Conservation (phyloP, 2,329 filamentous ascomycete species). For the Helotiales sp. region DNA sequence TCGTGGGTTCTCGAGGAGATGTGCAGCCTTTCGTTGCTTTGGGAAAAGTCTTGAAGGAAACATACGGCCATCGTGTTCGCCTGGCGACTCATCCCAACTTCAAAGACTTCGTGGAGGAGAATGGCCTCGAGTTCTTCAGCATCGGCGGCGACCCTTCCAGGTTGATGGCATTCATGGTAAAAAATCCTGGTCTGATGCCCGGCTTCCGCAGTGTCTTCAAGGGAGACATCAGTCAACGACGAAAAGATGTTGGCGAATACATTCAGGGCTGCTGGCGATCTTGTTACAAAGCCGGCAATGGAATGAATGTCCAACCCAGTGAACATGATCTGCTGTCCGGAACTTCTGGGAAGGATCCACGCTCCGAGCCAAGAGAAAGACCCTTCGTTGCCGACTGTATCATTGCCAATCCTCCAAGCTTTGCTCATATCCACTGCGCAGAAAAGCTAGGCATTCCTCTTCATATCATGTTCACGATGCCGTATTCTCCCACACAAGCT, state of each 20-base stretch:
- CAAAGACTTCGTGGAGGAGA: conserved; percentile 68
- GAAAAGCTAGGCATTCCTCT: conserved; percentile 76
- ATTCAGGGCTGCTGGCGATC: conserved; percentile 84
- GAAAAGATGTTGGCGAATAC: conserved; percentile 79
- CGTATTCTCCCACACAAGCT: conserved; percentile 71
- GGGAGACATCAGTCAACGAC: conserved; percentile 76
- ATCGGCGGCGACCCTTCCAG: conserved; percentile 77
- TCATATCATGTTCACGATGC: conserved; percentile 92
- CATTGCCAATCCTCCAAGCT: conserved; percentile 78
- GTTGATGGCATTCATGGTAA: conserved; percentile 90
- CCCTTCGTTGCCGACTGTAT: conserved; percentile 86
- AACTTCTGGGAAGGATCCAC: conserved; percentile 41
- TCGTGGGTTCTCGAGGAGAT: conserved; percentile 73
- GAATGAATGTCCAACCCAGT: conserved; percentile 43
- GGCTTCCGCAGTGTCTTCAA: conserved; percentile 75
- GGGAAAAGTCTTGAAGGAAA: conserved; percentile 66
- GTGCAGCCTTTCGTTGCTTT: conserved; percentile 79
- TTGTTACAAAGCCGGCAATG: conserved; percentile 80
- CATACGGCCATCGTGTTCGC: conserved; percentile 72
- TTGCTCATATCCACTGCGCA: conserved; percentile 76
- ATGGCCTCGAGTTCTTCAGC: conserved; percentile 75
- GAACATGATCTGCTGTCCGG: conserved; percentile 36
- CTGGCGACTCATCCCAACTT: conserved; percentile 76
- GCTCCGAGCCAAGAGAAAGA: conserved; percentile 36
- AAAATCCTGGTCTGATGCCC: conserved; percentile 85